Evolutionary conservation across 345 rosid genomes (phyloP).

Genomic region (Boechera stricta): DNA sequence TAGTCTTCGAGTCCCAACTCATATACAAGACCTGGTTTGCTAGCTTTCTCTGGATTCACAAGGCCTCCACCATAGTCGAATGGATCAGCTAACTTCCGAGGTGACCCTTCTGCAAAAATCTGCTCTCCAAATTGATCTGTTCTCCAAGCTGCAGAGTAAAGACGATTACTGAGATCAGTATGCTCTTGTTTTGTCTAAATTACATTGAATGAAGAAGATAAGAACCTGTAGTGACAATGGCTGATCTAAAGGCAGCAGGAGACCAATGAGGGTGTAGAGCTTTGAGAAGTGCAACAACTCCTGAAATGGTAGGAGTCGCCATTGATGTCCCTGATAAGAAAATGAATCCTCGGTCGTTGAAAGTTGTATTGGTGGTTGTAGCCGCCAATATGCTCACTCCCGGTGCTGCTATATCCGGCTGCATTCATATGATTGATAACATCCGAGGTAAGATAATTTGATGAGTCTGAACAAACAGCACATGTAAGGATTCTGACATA

Average conservation of each 20-base stretch:
- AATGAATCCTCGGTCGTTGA: slow-evolving; percentile 33
- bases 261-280: slow-evolving; percentile 48
- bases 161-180: background rate
- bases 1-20: slow-evolving; percentile 55
- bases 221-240: slow-evolving; percentile 54
- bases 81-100: slow-evolving; percentile 47
- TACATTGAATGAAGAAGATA: background rate
- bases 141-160: slow-evolving; percentile 37
- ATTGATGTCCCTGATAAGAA: slow-evolving; percentile 51
- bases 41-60: slow-evolving; percentile 57
- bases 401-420: slow-evolving; percentile 57
- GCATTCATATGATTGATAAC: slow-evolving; percentile 3
- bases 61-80: slow-evolving; percentile 64
- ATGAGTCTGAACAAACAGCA: background rate
- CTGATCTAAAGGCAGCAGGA: slow-evolving; percentile 53
- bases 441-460: background rate
- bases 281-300: slow-evolving; percentile 49
- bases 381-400: slow-evolving; percentile 51
- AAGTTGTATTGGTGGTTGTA: slow-evolving; percentile 27
- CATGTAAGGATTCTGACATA: background rate
- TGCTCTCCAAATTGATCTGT: slow-evolving; percentile 44
- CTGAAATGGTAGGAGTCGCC: slow-evolving; percentile 49
- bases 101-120: slow-evolving; percentile 50
- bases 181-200: background rate
- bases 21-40: slow-evolving; percentile 59